These are phyloP conservation scores for Lentinus polychrous DNA, from an alignment of 1,284 basidiomycete genomes.

Conservation along the genomic window DNA sequence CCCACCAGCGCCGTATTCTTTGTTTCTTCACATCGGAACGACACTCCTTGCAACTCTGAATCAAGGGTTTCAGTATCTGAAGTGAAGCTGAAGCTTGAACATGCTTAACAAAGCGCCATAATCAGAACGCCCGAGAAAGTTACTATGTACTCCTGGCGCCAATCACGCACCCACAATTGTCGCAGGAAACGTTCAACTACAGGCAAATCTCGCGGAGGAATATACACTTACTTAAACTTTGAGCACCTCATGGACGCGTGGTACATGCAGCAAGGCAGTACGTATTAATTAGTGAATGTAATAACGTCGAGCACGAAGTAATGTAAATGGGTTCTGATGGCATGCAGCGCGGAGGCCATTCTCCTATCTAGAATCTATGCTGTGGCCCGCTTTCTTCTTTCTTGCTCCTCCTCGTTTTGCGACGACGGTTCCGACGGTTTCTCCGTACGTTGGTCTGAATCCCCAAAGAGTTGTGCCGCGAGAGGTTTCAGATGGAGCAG, in stretches of 20 bases:
- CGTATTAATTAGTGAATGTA: conserved; percentile 13
- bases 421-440: conserved; percentile 11
- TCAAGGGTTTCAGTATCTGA: too few species aligned
- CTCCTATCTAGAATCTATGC: conserved; percentile 13
- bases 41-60: too few species aligned
- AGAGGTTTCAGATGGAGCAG: conserved; percentile 2
- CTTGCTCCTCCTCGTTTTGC: conserved; percentile 16
- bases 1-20: too few species aligned
- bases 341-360: not conserved
- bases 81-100: too few species aligned
- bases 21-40: too few species aligned
- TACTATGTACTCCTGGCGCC: too few species aligned
- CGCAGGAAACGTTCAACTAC: too few species aligned
- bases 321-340: conserved; percentile 10
- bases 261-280: conserved; percentile 1
- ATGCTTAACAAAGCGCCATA: too few species aligned
- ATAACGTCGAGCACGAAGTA: conserved; percentile 4
- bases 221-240: too few species aligned
- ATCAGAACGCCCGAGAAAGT: too few species aligned
- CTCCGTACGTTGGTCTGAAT: conserved; percentile 12
- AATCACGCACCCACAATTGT: too few species aligned
- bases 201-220: too few species aligned
- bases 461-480: conserved; percentile 13
- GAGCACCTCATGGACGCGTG: not conserved
- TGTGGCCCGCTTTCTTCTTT: conserved; percentile 20